Conservation (phyloP, 2,329 filamentous ascomycete species). For the Colletotrichum sp. region DNA sequence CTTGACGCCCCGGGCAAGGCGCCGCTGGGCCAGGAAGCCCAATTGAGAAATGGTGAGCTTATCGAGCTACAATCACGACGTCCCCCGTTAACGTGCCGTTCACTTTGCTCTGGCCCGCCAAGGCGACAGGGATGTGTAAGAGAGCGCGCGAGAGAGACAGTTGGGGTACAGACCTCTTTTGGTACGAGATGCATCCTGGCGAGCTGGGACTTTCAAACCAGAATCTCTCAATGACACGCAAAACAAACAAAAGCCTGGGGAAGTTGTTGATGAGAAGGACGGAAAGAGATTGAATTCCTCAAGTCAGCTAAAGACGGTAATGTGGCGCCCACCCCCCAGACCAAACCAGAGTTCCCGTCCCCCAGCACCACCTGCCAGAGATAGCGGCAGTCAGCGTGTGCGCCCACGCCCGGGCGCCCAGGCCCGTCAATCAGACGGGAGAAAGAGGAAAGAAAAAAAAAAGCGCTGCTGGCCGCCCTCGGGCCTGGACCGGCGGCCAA, state of each 20-base stretch:
- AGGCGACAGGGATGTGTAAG: constrained; percentile 21
- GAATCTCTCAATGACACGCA: not conserved
- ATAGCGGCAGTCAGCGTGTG: not conserved
- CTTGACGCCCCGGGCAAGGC: constrained; percentile 85
- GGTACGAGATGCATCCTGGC: constrained; percentile 52
- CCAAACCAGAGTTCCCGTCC: not conserved
- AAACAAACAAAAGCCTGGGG: not conserved
- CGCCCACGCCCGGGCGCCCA: not conserved
- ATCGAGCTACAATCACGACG: constrained; percentile 70
- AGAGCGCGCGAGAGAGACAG: not conserved
- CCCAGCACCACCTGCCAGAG: not conserved
- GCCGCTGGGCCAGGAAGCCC: constrained; percentile 84
- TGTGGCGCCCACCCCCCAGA: not conserved
- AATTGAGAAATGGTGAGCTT: constrained; percentile 94
- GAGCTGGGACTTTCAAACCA: not conserved
- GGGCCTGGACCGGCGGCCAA: constrained; percentile 21
- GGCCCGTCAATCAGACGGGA: not conserved
- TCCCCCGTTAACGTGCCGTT: constrained; percentile 19
- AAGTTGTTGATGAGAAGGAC: not conserved
- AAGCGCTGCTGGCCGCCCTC: not conserved
- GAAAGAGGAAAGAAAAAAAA: not conserved
- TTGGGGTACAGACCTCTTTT: constrained; percentile 46
- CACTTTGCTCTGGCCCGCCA: not conserved
- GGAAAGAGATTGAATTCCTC: not conserved
- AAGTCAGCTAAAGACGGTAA: not conserved